Evolutionary conservation across 2,329 filamentous ascomycete species (phyloP).

Genomic region (Colletotrichum abscissum): DNA sequence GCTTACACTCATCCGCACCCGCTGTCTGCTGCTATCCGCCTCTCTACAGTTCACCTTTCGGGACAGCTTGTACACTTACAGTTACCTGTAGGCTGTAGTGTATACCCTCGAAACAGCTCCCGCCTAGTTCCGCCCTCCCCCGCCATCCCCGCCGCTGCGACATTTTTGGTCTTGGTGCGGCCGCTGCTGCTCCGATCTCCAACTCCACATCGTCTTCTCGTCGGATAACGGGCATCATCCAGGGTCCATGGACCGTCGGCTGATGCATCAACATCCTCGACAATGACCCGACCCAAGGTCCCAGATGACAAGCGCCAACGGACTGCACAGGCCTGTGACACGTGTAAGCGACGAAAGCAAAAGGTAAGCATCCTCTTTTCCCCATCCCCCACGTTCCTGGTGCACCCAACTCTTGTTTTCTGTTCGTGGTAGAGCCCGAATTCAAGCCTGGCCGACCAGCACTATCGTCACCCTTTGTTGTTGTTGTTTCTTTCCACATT

Average conservation of each 20-base stretch:
- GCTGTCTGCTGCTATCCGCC: slow-evolving; percentile 27
- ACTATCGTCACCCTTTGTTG: not conserved
- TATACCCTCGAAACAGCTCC: slow-evolving; percentile 22
- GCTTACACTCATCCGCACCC: not conserved
- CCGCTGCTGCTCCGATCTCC: slow-evolving; percentile 14
- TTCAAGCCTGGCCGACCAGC: not conserved
- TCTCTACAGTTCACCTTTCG: slow-evolving; percentile 21
- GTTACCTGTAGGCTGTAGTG: slow-evolving; percentile 16
- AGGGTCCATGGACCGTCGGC: slow-evolving; percentile 27
- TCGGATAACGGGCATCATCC: slow-evolving; percentile 36
- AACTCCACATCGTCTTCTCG: slow-evolving; percentile 23
- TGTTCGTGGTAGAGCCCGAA: not conserved
- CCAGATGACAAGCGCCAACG: slow-evolving; percentile 70
- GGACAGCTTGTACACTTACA: slow-evolving; percentile 20
- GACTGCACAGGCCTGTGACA: slow-evolving; percentile 72
- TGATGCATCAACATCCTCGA: slow-evolving; percentile 39
- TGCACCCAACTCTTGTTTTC: not conserved
- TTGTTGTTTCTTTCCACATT: not conserved
- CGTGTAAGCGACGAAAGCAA: slow-evolving; percentile 74
- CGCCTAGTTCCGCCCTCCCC: slow-evolving; percentile 17
- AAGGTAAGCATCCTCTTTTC: slow-evolving; percentile 61
- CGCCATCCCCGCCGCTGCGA: slow-evolving; percentile 26
- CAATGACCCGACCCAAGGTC: slow-evolving; percentile 66
- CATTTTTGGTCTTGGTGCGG: slow-evolving; percentile 4
- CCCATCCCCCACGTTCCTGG: not conserved